Base-by-base conservation (phyloP, 2,329 filamentous ascomycete species). In the Xylariaceae sp. region DNA sequence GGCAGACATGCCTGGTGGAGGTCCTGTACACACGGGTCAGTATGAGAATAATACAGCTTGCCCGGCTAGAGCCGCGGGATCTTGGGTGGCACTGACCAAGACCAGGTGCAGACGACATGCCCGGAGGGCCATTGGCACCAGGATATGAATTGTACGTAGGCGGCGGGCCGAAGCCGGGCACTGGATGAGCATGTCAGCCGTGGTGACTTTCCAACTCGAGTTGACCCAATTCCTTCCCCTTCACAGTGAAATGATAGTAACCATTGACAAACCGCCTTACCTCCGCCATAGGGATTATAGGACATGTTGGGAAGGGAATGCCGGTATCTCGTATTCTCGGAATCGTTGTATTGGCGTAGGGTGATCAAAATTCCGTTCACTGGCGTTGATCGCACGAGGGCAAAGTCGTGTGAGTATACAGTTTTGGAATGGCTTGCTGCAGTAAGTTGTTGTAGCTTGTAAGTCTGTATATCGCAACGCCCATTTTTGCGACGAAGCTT, bases 1-100 rank as follows among this genome's bases (percentile, higher is more conserved):
- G 71, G 85, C 85, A 70, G 86, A 81, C 82, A 90, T 88, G 75
- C 87, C 88, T 76, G 88, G 88, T 68, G 88, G 87, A 72, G 86
- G 81, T 71, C 83, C 87, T 89, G 57, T 16, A 58, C 30, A 59
- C 29, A 62, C 40, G 36, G 36, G 56, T 66, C 30, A 66, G 56
- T 47, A 59, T 52, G 37, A 19, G 32, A 54, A 57, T 26, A 59
- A 29, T 16, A 29, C 21, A 16, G 29, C 5, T n/a, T 21, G 12
- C 3, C 10, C 21, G 13, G 16, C 18, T n/a, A 37, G 46, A 49
- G 53, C 52, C 43, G 29, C 49, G 44, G 36, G n/a, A 32, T 10
- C 26, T 37, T 32, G 26, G 40, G 49, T 18, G 21, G 29, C 46
- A 55, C 81, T 72, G 80, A 92, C 90, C 88, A 81, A 91, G 84